Base-by-base conservation (phyloP, 176 grass and related monocot species). In the Hordeum vulgare region DNA sequence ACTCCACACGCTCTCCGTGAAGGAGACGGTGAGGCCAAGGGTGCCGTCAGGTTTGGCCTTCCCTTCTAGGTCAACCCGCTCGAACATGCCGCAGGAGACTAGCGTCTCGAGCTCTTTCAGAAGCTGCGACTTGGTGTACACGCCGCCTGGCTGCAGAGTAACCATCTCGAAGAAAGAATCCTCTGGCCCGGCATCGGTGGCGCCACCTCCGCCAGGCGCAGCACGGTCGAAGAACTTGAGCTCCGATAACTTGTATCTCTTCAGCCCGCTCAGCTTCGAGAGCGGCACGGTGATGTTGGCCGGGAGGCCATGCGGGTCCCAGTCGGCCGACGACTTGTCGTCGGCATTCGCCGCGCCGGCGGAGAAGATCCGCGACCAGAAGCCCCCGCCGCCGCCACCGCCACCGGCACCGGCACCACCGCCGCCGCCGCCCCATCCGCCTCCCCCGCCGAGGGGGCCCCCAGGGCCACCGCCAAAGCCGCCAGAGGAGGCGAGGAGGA, bases 161-260 rank as follows among this genome's bases (percentile, higher is more conserved):
- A 98, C 89, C 96, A 95, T 98, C 83, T 98, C 93, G 59, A 94
- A 98, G 76, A 98, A 95, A 73, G 93, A 95, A 66, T 98, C 97
- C 29, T 95, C 96, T 0, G 91, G 92, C 15, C 93, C 92, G 18
- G 85, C 78, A 18, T 86, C 83, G 15, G 87, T 73, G 5, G 78
- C 84, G 1, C 84, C 71, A 0, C 78, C 81, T 4, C 86, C 71
- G 4, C 91, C 75, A 1, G 61, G 62, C 0, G 89, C 80, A 3
- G 80, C 84, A 4, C 82, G 82, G 72, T 98, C 93, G 12, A 91
- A 95, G 85, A 95, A 98, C 74, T 91, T 90, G 90, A 98, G 90
- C 72, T 98, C 93, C 7, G 93, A 95, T 29, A 98, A 70, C 80
- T 95, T 95, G 77, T 98, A 98, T 76, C 85, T 89, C 78, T 95